These are phyloP conservation scores for Clavaria fumosa DNA, from an alignment of 768 basidiomycete species.

Conservation along the genomic window DNA sequence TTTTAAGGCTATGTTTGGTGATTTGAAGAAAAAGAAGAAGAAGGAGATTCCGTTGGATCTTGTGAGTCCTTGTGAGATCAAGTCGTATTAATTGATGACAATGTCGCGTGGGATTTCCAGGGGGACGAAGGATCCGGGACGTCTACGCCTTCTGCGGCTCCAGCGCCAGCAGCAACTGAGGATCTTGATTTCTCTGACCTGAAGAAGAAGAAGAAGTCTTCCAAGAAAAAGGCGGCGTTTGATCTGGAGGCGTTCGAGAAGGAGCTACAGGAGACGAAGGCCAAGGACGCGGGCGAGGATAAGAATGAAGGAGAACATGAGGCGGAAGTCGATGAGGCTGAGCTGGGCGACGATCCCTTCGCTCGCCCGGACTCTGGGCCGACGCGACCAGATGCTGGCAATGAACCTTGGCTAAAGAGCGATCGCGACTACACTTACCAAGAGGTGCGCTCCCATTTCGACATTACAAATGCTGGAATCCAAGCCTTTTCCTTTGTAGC, in stretches of 20 bases:
- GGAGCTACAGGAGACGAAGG: constrained; percentile 62
- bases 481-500: constrained; percentile 28
- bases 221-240: constrained; percentile 77
- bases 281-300: constrained; percentile 40
- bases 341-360: constrained; percentile 84
- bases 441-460: constrained; percentile 39
- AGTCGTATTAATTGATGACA: constrained; percentile 5
- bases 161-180: constrained; percentile 37
- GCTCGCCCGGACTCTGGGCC: constrained; percentile 39
- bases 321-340: constrained; percentile 60
- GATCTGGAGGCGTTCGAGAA: constrained; percentile 93
- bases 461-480: constrained; percentile 1
- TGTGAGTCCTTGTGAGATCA: constrained; percentile 26
- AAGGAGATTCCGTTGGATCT: constrained; percentile 79
- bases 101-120: constrained; percentile 18
- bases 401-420: constrained; percentile 79
- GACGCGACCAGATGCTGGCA: constrained; percentile 54
- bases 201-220: constrained; percentile 89
- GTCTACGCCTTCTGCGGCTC: constrained; percentile 39
- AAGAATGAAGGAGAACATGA: constrained; percentile 48
- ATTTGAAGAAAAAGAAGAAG: constrained; percentile 87
- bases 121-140: constrained; percentile 46
- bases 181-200: constrained; percentile 92
- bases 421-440: constrained; percentile 95
- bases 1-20: constrained; percentile 73